phyloP scores from a whole-genome alignment of 2,329 filamentous ascomycete species.

The Fusarium austroafricanum region DNA sequence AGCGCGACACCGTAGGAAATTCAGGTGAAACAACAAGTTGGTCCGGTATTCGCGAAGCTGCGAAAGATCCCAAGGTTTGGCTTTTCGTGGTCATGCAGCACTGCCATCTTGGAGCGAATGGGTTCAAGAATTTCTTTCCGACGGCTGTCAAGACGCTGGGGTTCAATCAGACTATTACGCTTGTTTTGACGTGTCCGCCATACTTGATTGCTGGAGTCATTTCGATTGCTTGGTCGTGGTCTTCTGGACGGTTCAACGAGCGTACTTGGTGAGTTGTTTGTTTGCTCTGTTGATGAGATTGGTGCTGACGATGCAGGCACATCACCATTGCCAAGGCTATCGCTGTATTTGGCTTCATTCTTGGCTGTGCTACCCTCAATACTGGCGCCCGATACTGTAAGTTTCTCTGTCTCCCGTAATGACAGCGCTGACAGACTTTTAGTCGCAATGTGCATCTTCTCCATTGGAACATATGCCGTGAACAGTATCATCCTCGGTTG shows the following conservation, averaged over 20 bases:
- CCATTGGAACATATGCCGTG: constrained; percentile 53
- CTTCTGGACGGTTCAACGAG: constrained; percentile 59
- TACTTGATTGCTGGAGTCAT: constrained; percentile 54
- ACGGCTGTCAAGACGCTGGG: constrained; percentile 44
- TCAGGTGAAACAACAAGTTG: constrained; percentile 54
- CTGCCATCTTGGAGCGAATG: constrained; percentile 61
- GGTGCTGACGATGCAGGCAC: constrained; percentile 44
- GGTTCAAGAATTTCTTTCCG: constrained; percentile 53
- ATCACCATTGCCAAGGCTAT: constrained; percentile 56
- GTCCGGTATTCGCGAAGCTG: constrained; percentile 58
- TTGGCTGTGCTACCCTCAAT: constrained; percentile 44
- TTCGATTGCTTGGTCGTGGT: constrained; percentile 45
- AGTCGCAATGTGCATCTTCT: constrained; percentile 53
- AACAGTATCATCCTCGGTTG: constrained; percentile 60
- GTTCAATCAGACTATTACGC: constrained; percentile 41
- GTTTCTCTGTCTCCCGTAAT: fast-evolving
- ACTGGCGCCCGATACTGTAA: constrained; percentile 32
- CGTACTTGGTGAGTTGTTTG: constrained; percentile 50
- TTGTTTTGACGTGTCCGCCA: constrained; percentile 53
- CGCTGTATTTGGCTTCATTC: constrained; percentile 48
- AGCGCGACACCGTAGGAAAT: constrained; percentile 59
- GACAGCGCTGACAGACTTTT: fast-evolving
- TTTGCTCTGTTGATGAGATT: fast-evolving
- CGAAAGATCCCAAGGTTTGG: constrained; percentile 59
- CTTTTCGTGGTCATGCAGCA: constrained; percentile 63